Evolutionary conservation across 345 rosid genomes (phyloP).

Genomic region (Heritiera littoralis): DNA sequence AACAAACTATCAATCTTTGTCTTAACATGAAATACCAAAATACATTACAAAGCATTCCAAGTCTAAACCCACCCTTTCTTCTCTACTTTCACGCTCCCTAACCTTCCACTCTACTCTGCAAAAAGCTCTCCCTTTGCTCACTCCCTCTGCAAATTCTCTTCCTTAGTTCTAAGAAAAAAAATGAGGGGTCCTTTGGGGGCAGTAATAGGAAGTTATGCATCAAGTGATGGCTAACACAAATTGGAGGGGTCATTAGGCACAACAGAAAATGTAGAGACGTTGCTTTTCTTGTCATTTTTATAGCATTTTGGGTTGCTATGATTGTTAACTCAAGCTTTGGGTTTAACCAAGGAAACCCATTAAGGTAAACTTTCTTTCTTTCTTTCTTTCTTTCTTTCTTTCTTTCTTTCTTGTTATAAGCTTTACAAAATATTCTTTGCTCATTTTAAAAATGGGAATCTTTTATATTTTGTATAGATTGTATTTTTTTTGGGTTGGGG

Average conservation of each 20-base stretch:
- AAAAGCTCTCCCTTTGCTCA: constrained; percentile 12
- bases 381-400: constrained; percentile 17
- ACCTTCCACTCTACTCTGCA: constrained; percentile 28
- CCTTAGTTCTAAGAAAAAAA: constrained; percentile 13
- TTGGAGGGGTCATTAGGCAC: constrained; percentile 87
- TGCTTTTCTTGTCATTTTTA: constrained; percentile 73
- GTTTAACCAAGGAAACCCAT: constrained; percentile 87
- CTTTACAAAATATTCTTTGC: constrained; percentile 13
- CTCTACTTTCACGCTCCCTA: neutral
- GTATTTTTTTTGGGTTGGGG: neutral
- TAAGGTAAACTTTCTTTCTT: constrained; percentile 46
- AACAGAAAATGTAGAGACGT: constrained; percentile 93
- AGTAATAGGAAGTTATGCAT: constrained; percentile 86
- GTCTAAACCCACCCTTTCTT: too few species aligned
- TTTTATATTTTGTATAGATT: constrained; percentile 2
- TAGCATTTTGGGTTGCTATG: constrained; percentile 96
- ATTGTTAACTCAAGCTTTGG: constrained; percentile 99
- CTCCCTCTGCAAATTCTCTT: neutral
- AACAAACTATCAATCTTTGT: too few species aligned
- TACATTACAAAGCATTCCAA: too few species aligned
- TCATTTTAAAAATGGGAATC: constrained; percentile 25
- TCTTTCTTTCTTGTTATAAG: constrained; percentile 13
- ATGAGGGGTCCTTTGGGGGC: constrained; percentile 83
- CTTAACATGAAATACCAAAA: too few species aligned
- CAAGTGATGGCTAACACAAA: constrained; percentile 76